These are phyloP conservation scores for Sequoiadendron giganteum DNA, from an alignment of 75 land plant genomes.

Conservation along the genomic window DNA sequence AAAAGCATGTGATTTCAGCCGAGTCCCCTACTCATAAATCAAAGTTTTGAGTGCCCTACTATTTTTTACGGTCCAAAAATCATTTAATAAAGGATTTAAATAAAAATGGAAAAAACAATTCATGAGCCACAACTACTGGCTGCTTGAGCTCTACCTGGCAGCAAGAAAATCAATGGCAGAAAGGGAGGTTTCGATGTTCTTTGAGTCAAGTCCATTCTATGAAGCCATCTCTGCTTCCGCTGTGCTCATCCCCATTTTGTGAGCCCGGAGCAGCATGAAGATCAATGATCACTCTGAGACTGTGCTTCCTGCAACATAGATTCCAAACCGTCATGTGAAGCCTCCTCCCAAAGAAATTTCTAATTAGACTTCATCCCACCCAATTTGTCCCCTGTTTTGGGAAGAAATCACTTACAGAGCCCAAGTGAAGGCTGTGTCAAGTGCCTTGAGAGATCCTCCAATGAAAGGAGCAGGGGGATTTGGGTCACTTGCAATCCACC, in stretches of 20 bases:
- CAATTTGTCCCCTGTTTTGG: background rate
- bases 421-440: slow-evolving; percentile 38
- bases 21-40: too few species aligned
- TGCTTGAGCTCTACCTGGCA: slow-evolving; percentile 27
- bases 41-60: too few species aligned
- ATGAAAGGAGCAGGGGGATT: slow-evolving; percentile 34
- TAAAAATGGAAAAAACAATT: background rate
- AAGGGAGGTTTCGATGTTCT: slow-evolving; percentile 45
- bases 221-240: slow-evolving; percentile 36
- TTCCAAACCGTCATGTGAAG: background rate
- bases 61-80: too few species aligned
- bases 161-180: slow-evolving; percentile 70
- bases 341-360: background rate
- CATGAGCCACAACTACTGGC: too few species aligned
- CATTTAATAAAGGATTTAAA: too few species aligned
- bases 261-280: slow-evolving; percentile 46
- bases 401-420: slow-evolving; percentile 19
- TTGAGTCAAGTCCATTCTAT: slow-evolving; percentile 24
- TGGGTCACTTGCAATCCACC: slow-evolving; percentile 36
- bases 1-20: too few species aligned
- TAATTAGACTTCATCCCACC: background rate
- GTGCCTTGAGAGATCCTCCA: slow-evolving; percentile 31
- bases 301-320: slow-evolving; percentile 10
- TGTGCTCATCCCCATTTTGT: slow-evolving; percentile 42
- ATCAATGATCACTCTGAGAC: slow-evolving; percentile 33